These are phyloP conservation scores for Piper longum DNA, from an alignment of 164 flowering plant genomes.

Conservation along the genomic window DNA sequence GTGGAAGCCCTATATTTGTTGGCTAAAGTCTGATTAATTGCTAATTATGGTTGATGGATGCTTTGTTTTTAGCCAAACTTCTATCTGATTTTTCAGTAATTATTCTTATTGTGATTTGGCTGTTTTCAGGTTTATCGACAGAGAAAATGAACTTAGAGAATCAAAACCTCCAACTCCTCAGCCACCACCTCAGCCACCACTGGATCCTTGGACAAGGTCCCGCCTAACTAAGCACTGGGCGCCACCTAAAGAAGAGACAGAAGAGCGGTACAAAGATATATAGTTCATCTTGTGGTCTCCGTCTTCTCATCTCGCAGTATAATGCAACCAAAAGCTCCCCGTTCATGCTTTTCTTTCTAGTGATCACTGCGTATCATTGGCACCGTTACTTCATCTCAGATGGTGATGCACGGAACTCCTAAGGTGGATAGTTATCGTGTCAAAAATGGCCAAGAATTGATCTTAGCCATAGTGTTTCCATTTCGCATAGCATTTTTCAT, in stretches of 20 bases:
- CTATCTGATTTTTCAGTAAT: too few relatives aligned
- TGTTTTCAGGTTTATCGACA: constrained; percentile 65
- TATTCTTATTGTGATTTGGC: too few relatives aligned
- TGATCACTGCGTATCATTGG: neutral
- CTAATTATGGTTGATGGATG: too few relatives aligned
- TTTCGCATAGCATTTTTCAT: neutral
- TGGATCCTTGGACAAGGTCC: constrained; percentile 91
- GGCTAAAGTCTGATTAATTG: too few relatives aligned
- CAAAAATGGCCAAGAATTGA: neutral
- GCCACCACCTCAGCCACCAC: constrained; percentile 48
- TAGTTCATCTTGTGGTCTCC: neutral
- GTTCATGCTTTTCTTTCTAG: neutral
- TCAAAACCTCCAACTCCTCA: constrained; percentile 79
- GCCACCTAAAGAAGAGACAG: constrained; percentile 58
- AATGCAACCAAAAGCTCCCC: neutral
- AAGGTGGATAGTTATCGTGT: neutral
- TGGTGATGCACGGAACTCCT: neutral
- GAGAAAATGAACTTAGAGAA: constrained; percentile 91
- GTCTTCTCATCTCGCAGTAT: neutral
- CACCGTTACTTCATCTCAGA: neutral
- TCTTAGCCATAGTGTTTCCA: neutral
- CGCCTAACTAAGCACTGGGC: constrained; percentile 55
- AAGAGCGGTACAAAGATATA: neutral
- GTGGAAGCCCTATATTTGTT: too few relatives aligned
- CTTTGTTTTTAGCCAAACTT: too few relatives aligned